Base-by-base conservation (phyloP, 805 yeast genomes). In the Hanseniaspora thailandica region DNA sequence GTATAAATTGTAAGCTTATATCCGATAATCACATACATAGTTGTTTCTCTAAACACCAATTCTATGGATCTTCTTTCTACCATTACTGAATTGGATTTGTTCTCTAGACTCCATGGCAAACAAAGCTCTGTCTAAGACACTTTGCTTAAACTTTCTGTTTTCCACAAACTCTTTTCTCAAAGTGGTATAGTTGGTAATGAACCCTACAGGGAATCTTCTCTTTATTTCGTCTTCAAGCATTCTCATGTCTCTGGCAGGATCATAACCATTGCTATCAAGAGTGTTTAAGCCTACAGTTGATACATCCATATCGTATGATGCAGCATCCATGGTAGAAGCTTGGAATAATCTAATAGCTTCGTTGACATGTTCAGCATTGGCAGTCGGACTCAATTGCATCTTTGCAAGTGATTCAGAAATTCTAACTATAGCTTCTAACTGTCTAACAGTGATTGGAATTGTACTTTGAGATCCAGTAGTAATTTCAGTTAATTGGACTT, bases 271-370 rank as follows among this genome's bases (percentile, higher is more conserved):
- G 40, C 75, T 76, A 43, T 77, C 76, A 36, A 81, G 82, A 45
- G 76, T 78, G 4, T 45, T 28, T 8, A 43, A 15, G 26, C 69
- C 68, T 5, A 34, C 30, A 2, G 47, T 39, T 9, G 54, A 45
- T 15, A 50, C 44, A 19, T 50, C 54, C 54, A 50, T 50, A 57
- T 67, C 70, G 53, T 67, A 69, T 1, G 69, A 66, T 10, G 86
- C 90, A 0, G 98, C 98, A 64, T 89, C 89, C 94, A 93, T 88
- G 0, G 99, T 93, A 1, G 98, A 93, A 0, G 98, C 97, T 56
- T 86, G 86, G 69, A 93, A 93, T 57, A 93, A 71, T 62, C 99
- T 72, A 57, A 93, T 86, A 0, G 97, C 97, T 65, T 93, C 98
- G 61, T 86, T 90, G 28, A 93, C 98, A 64, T 93, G 97, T 58